These are phyloP conservation scores for Teratosphaeriaceae sp. DNA, from an alignment of 2,329 filamentous ascomycete genomes.

Conservation along the genomic window DNA sequence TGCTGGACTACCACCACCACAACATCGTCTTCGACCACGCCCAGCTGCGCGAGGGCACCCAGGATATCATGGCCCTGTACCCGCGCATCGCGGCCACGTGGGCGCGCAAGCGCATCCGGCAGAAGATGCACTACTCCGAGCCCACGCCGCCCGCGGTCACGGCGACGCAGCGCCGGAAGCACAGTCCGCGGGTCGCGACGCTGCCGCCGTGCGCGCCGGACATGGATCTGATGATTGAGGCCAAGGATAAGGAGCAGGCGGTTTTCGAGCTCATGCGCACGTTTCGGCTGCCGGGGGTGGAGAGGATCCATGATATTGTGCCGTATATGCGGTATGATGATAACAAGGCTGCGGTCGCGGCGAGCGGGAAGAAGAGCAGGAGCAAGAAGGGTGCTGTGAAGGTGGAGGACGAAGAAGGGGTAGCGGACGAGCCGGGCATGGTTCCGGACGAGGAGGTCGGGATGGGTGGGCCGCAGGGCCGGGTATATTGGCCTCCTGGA, in stretches of 20 bases:
- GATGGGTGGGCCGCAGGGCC: slow-evolving; percentile 76
- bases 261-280: slow-evolving; percentile 90
- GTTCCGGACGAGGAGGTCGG: slow-evolving; percentile 64
- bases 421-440: slow-evolving; percentile 26
- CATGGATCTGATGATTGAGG: slow-evolving; percentile 99
- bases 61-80: slow-evolving; percentile 69
- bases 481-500: slow-evolving; percentile 85
- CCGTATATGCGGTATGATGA: slow-evolving; percentile 74
- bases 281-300: slow-evolving; percentile 74
- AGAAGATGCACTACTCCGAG: slow-evolving; percentile 98
- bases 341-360: slow-evolving; percentile 44
- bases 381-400: slow-evolving; percentile 24
- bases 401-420: slow-evolving; percentile 21
- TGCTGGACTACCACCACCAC: slow-evolving; percentile 91
- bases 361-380: slow-evolving; percentile 37
- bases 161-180: slow-evolving; percentile 71
- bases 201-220: slow-evolving; percentile 74
- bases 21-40: slow-evolving; percentile 80
- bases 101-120: slow-evolving; percentile 74
- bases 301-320: slow-evolving; percentile 68
- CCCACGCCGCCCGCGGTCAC: slow-evolving; percentile 70
- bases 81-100: slow-evolving; percentile 77
- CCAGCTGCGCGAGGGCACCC: slow-evolving; percentile 72
- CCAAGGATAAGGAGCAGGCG: slow-evolving; percentile 95
- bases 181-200: slow-evolving; percentile 69